Conservation (phyloP, 805 yeast genomes). For the Saturnispora mendoncae region DNA sequence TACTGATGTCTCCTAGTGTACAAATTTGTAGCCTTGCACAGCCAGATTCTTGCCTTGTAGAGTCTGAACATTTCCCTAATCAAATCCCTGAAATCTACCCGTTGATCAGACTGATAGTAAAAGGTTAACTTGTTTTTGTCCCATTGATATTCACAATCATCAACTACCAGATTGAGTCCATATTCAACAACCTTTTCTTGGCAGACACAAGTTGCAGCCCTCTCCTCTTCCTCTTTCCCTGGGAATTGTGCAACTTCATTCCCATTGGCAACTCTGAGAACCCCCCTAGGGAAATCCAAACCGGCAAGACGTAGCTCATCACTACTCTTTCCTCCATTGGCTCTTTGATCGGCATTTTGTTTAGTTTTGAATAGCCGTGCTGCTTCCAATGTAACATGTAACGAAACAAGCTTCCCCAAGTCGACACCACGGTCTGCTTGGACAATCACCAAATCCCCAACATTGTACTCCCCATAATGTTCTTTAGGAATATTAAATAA, state of each 20-base stretch:
- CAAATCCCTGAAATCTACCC: conserved; percentile 72
- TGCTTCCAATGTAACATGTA: conserved; percentile 52
- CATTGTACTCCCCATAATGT: conserved; percentile 26
- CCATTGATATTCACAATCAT: conserved; percentile 81
- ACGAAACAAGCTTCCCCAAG: conserved; percentile 55
- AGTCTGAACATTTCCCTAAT: conserved; percentile 66
- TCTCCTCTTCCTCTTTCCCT: conserved; percentile 58
- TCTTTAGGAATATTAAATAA: conserved; percentile 53
- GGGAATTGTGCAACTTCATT: conserved; percentile 52
- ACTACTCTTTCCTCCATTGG: conserved; percentile 33
- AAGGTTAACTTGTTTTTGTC: conserved; percentile 74
- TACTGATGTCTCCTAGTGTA: not conserved
- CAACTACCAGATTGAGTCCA: conserved; percentile 45
- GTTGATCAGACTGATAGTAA: conserved; percentile 51
- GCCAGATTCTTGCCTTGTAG: conserved; percentile 79
- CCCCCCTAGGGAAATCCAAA: conserved; percentile 58
- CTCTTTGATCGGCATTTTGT: conserved; percentile 66
- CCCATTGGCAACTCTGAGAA: conserved; percentile 53
- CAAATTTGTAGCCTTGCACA: conserved; percentile 40
- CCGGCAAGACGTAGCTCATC: conserved; percentile 31
- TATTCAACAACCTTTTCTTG: conserved; percentile 45
- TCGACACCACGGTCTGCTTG: conserved; percentile 81
- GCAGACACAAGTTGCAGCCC: conserved; percentile 56
- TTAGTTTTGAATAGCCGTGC: conserved; percentile 58
- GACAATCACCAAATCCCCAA: conserved; percentile 67